Percentiles rank a stretch among this genome's conserved stretches.
These are phyloP conservation scores for Vitis hybrid DNA, from an alignment of 177 flowering plant genomes.

Conservation along the genomic window DNA sequence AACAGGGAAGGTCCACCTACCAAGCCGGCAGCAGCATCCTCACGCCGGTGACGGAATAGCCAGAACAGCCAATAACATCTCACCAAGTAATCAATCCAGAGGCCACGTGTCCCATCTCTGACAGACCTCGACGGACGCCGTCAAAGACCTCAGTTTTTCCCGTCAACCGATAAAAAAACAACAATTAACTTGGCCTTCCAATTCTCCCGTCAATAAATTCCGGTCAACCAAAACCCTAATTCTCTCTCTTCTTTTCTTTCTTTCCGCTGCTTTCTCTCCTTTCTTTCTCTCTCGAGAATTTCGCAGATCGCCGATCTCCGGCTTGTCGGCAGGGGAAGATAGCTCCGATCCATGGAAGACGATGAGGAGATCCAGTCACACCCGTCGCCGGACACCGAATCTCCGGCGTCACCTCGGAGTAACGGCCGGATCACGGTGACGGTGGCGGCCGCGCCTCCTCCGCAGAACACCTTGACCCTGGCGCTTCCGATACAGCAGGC, in stretches of 20 bases:
- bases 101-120: conserved; percentile 19
- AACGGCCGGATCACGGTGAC: conserved; percentile 37
- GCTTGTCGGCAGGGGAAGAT: conserved; percentile 5
- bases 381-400: conserved; percentile 22
- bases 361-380: conserved; percentile 59
- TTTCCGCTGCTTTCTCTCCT: neutral
- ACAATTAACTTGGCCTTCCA: neutral
- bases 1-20: conserved; percentile 14
- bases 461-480: conserved; percentile 39
- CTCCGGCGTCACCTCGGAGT: conserved; percentile 23
- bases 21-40: conserved; percentile 15
- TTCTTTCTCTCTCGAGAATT: neutral
- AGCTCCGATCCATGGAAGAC: conserved; percentile 44
- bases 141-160: conserved; percentile 17
- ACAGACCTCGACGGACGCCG: conserved; percentile 26
- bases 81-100: conserved; percentile 12
- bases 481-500: conserved; percentile 58
- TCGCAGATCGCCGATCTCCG: neutral
- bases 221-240: conserved; percentile 24
- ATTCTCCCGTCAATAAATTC: conserved; percentile 19
- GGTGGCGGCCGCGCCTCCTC: conserved; percentile 25
- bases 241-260: neutral
- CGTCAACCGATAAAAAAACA: conserved; percentile 19
- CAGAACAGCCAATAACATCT: conserved; percentile 16
- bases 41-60: conserved; percentile 25